Percentiles rank a stretch among this genome's conserved stretches.
Evolutionary conservation across 306 rosid species (phyloP).

Genomic region (Luffa acutangula): DNA sequence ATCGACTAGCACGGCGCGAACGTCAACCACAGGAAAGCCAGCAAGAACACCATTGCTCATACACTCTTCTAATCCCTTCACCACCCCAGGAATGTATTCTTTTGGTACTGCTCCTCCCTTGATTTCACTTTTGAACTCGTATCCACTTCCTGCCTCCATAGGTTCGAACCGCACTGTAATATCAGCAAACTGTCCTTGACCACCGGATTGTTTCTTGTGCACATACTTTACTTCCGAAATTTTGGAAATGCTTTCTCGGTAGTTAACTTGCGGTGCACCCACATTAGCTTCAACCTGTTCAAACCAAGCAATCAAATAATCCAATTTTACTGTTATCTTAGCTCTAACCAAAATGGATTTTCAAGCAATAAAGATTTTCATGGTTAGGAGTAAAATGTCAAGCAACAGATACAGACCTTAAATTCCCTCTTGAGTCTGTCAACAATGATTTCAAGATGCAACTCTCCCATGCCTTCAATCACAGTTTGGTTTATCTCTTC

Average conservation of each 20-base stretch:
- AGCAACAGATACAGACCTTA: constrained; percentile 43
- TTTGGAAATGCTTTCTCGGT: constrained; percentile 89
- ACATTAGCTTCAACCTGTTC: constrained; percentile 90
- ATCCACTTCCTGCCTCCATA: constrained; percentile 78
- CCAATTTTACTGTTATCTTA: neutral
- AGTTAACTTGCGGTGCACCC: constrained; percentile 98
- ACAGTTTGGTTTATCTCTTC: constrained; percentile 95
- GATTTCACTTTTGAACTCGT: constrained; percentile 96
- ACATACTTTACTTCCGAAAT: constrained; percentile 57
- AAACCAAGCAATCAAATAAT: constrained; percentile 3
- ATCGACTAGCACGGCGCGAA: constrained; percentile 70
- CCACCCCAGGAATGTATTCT: constrained; percentile 93
- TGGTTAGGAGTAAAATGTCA: neutral
- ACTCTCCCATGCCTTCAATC: constrained; percentile 99
- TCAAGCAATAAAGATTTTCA: neutral
- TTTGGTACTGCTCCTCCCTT: constrained; percentile 94
- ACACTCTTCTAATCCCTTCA: constrained; percentile 97
- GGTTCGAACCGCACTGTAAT: constrained; percentile 87
- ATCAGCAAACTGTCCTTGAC: constrained; percentile 96
- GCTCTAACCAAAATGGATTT: neutral
- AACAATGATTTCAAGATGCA: constrained; percentile 95
- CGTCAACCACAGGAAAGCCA: constrained; percentile 89
- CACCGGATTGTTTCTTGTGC: constrained; percentile 98
- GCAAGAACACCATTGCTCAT: constrained; percentile 94
- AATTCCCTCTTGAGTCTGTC: constrained; percentile 94